Base-by-base conservation (phyloP, 2,329 filamentous ascomycete genomes). In the Fusarium armeniacum region DNA sequence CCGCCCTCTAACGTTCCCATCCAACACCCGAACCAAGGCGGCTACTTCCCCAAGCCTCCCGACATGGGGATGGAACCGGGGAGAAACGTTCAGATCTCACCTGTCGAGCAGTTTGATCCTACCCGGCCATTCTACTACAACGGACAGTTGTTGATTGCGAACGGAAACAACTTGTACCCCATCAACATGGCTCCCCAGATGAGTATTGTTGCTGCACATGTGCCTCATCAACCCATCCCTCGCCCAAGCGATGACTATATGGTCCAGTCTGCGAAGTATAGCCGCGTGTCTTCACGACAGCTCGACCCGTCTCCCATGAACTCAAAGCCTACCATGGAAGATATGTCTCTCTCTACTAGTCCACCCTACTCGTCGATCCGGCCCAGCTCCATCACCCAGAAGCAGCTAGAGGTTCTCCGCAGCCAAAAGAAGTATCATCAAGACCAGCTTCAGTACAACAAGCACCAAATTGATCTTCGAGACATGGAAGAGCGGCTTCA, bases 401-500 rank as follows among this genome's bases (percentile, higher is more conserved):
- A 85, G 69, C 87, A 89, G 69, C 83, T 89, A 51, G 82, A 84
- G 24, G 78, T 79, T 43, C 81, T 90, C 56, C 83, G 82, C 41
- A 72, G 75, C n/a, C 83, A 83, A n/a, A 80, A 90, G 62, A 86
- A 84, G 71, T 84, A 85, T 60, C 81, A 86, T 41, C 84, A 89
- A 66, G 84, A 87, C 62, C 87, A 90, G 69, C 76, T 90, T 45
- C 83, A 84, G 54, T 89, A 86, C 79, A 90, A 90, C 73, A 85
- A 83, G 68, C 86, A 90, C 66, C 87, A 90, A 69, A 87, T 90
- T 65, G 87, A 90, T 61, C 86, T 87, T 69, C 82, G 81, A 65
- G 77, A 81, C 35, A 83, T 87, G 75, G 81, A 84, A 78, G 28
- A 81, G 83, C 44, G 82, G 79, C 45, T 69, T 5, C 73, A 79